Base-by-base conservation (phyloP, 106 monocot species). In the Narthecium ossifragum region DNA sequence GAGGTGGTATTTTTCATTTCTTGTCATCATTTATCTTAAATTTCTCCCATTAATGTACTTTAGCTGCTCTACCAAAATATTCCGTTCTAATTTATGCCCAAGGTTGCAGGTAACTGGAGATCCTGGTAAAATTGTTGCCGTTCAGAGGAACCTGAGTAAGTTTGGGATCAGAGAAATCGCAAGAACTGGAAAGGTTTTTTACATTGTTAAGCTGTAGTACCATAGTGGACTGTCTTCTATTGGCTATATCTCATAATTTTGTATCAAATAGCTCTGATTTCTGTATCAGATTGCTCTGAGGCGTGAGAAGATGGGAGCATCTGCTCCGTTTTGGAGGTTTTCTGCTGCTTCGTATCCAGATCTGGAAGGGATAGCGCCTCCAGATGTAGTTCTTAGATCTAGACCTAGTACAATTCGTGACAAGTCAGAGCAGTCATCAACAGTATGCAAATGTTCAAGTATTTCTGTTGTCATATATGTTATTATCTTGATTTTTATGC, bases 121-220 rank as follows among this genome's bases (percentile, higher is more conserved):
- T 83, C 93, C 93, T 68, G 93, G 93, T n/a, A 93, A 93, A 62
- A 80, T 93, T 13, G 79, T 62, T 57, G 88, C 88, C 25, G 85
- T 93, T 55, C 75, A 74, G 55, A 82, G 77, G 53, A 93, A 71
- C 41, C 71, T 93, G 28, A 79, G 60, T 52, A 93, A 93, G 61
- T 96, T 96, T 76, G 86, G 94, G 38, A 86, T 96, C 46, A 80
- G 38, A 75, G 94, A 96, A 78, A 88, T 93, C 70, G 88, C 93
- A 40, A 85, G 93, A 85, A 93, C 88, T 55, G 85, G 93, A 61
- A 93, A 89, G 82, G 93, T 94, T 36, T 61, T 45, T 49, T 49
- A n/a, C n/a, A n/a, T n/a, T n/a, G n/a, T n/a, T n/a, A n/a, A n/a
- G n/a, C n/a, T n/a, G n/a, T n/a, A n/a, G 32, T 70, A 23, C 41